phyloP scores from a whole-genome alignment of 306 rosid genomes.

The Cyclanthera cordifolia region DNA sequence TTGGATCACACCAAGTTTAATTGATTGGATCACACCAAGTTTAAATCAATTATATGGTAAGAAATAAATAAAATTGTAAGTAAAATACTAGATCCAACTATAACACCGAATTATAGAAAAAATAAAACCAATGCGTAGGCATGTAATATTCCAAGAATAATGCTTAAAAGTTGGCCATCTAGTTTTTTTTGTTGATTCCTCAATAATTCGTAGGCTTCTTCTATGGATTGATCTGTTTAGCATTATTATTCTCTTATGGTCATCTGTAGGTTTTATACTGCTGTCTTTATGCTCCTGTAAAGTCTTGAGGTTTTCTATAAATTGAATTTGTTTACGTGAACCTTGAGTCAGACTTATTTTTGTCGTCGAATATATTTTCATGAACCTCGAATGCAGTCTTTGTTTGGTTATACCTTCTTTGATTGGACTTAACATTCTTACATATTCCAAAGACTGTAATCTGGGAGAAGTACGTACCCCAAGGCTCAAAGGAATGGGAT shows the following conservation, averaged over 20 bases:
- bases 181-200: neutral
- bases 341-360: neutral
- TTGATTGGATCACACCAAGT: neutral
- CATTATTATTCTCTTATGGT: neutral
- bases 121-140: neutral
- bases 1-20: neutral
- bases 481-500: slow-evolving; percentile 70
- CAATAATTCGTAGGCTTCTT: neutral
- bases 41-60: neutral
- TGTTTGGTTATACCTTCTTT: neutral
- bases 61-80: neutral
- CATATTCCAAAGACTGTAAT: slow-evolving; percentile 84
- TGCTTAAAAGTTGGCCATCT: neutral
- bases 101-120: neutral
- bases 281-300: neutral
- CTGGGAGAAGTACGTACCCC: slow-evolving; percentile 73
- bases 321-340: neutral
- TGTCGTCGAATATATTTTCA: too few relatives aligned
- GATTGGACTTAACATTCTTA: slow-evolving; percentile 53
- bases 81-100: neutral
- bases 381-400: neutral
- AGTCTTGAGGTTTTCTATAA: neutral
- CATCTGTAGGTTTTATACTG: neutral
- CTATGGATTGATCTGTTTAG: neutral
- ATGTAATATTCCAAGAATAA: neutral